phyloP scores from a whole-genome alignment of 306 rosid species.

The Comarum palustre region DNA sequence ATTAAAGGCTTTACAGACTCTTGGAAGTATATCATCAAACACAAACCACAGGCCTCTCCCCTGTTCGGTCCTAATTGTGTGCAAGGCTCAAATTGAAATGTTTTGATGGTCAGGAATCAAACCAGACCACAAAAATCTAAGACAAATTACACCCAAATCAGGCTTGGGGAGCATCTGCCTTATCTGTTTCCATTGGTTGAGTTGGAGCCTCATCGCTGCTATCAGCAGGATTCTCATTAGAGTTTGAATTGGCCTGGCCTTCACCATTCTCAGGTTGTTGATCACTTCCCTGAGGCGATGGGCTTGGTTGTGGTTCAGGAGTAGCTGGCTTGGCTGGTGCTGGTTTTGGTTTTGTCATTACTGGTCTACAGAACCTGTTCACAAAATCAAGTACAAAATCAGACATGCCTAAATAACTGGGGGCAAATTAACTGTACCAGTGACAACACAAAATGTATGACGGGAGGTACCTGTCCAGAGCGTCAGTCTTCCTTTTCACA shows the following conservation, averaged over 20 bases:
- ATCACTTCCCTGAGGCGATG: constrained; percentile 44
- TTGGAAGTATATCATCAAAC: not conserved
- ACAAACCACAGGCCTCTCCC: constrained; percentile 3
- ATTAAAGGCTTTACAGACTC: constrained; percentile 24
- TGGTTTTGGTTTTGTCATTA: constrained; percentile 85
- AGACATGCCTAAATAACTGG: not conserved
- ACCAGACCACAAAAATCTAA: constrained; percentile 19
- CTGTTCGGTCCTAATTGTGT: constrained; percentile 13
- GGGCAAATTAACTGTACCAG: too few species aligned
- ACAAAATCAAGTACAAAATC: not conserved
- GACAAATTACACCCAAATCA: constrained; percentile 27
- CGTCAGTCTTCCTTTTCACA: constrained; percentile 76
- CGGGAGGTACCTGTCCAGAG: constrained; percentile 61
- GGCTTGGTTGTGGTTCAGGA: constrained; percentile 54
- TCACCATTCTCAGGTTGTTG: constrained; percentile 45
- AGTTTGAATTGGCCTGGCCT: constrained; percentile 23
- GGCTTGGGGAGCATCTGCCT: constrained; percentile 51
- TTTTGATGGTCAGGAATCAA: constrained; percentile 20
- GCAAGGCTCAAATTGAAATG: constrained; percentile 14
- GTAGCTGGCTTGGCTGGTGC: constrained; percentile 57
- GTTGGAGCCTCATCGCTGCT: constrained; percentile 39
- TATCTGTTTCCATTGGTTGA: constrained; percentile 81
- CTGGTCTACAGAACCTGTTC: constrained; percentile 70
- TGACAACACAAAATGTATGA: not conserved
- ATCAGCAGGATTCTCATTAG: constrained; percentile 35